These are phyloP conservation scores for Somion occarium DNA, from an alignment of 1,284 basidiomycete species.

Conservation along the genomic window DNA sequence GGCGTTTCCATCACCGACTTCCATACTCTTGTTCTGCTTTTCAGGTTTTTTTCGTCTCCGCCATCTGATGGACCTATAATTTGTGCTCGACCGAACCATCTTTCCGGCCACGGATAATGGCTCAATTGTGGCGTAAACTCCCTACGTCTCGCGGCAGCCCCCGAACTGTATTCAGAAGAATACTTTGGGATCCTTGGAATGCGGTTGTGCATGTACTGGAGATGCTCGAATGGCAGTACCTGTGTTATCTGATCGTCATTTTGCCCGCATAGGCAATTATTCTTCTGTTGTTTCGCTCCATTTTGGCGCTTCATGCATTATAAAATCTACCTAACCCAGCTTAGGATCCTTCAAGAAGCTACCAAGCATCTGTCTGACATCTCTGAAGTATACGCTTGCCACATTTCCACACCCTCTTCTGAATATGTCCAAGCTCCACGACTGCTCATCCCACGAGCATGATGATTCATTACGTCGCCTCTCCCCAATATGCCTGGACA, in stretches of 20 bases:
- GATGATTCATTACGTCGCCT: no score
- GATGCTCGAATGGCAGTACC: neutral
- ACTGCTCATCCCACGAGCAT: neutral
- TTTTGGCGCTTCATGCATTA: neutral
- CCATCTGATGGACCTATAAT: neutral
- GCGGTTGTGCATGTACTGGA: neutral
- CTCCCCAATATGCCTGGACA: no score
- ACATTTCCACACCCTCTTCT: neutral
- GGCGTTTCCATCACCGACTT: neutral
- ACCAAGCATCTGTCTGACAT: no score
- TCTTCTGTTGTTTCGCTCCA: neutral
- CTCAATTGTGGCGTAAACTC: neutral
- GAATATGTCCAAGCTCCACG: neutral
- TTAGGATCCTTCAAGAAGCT: neutral
- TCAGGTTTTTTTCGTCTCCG: neutral
- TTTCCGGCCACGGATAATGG: neutral
- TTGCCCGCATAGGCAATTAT: neutral
- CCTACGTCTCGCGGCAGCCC: no score
- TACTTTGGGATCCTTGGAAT: neutral
- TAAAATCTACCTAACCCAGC: neutral
- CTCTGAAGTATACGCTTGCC: no score
- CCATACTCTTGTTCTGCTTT: neutral
- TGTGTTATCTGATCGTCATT: neutral
- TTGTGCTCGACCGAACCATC: neutral
- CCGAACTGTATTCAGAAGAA: neutral